Evolutionary conservation across 2,329 filamentous ascomycete genomes (phyloP), one percentile per base, ranked within the genome.

Genomic region (Colletotrichum godetiae): DNA sequence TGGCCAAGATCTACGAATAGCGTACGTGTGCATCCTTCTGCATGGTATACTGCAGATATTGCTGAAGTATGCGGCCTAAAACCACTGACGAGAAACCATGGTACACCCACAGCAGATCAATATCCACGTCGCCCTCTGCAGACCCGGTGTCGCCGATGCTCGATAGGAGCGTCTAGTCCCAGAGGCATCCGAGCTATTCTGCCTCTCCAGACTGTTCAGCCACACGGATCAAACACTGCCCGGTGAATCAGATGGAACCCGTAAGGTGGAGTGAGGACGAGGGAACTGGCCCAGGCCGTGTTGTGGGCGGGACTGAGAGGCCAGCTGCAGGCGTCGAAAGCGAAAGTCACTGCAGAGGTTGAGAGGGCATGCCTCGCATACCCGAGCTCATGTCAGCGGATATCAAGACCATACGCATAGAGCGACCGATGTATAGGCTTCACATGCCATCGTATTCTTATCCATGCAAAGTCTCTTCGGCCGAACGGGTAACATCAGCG

Each of bases 231-330:
- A 22, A 31, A 15, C 27, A 15, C 3, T 62, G 37, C 46, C 42
- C 29, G 69, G 19, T 31, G 22, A 19, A 73, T 66, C 71, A 66
- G 67, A 73, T 56, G 67, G 37, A 70, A 66, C 22, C 19, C 24
- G 12, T 15, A 42, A 59, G 42, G 61, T 19, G 68, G 12, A 15
- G 33, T 27, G 2, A 56, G 3, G 67, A 53, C 27, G 49, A 57
- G 55, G 67, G 61, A 73, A 73, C 67, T 71, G 56, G 67, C 67
- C 42, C 67, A 49, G 56, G 56, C 67, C 46, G 71, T 73, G 49
- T 37, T 49, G 56, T 37, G 24, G 35, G 4, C 46, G 35, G 37
- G 60, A 24, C 71, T 56, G 56, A 71, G 67, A 27, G 42, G 33
- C 57, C 10, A 37, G n/a, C 29, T 24, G 49, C 55, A 29, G 58